These are phyloP conservation scores for Trichocomaceae sp. DNA, from an alignment of 2,329 filamentous ascomycete species.

Conservation along the genomic window DNA sequence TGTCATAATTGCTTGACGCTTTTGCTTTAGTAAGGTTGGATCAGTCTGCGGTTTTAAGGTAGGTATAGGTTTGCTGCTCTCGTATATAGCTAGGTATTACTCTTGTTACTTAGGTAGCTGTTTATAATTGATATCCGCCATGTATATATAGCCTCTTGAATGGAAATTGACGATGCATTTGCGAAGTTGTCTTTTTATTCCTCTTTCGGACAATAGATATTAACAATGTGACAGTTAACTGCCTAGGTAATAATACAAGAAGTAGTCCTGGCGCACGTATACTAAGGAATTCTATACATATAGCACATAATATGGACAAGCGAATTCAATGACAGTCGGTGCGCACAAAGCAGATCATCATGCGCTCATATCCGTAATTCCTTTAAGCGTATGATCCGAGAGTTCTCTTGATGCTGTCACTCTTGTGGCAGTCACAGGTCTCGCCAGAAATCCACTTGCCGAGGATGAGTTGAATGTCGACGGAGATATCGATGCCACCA, in stretches of 20 bases:
- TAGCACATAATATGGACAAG: background rate
- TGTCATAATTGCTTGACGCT: background rate
- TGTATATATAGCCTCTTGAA: no score
- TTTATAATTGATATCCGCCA: no score
- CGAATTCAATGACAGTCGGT: background rate
- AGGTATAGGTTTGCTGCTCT: no score
- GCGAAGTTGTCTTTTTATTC: no score
- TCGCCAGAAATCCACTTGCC: constrained; percentile 27
- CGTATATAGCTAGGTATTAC: no score
- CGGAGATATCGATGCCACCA: constrained; percentile 25
- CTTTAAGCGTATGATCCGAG: background rate
- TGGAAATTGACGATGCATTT: no score
- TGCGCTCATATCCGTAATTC: background rate
- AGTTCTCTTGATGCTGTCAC: background rate
- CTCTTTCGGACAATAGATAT: background rate
- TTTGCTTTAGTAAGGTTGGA: background rate
- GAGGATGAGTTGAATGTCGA: constrained; percentile 49
- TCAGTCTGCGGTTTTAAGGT: background rate
- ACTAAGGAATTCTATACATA: background rate
- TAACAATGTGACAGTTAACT: background rate
- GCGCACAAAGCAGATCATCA: background rate
- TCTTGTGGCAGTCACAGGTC: constrained; percentile 9
- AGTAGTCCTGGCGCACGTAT: background rate
- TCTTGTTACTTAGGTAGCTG: no score
- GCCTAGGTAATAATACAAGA: constrained; percentile 7